phyloP scores from a whole-genome alignment of 2,329 filamentous ascomycete species.

The Clarireedia paspali region DNA sequence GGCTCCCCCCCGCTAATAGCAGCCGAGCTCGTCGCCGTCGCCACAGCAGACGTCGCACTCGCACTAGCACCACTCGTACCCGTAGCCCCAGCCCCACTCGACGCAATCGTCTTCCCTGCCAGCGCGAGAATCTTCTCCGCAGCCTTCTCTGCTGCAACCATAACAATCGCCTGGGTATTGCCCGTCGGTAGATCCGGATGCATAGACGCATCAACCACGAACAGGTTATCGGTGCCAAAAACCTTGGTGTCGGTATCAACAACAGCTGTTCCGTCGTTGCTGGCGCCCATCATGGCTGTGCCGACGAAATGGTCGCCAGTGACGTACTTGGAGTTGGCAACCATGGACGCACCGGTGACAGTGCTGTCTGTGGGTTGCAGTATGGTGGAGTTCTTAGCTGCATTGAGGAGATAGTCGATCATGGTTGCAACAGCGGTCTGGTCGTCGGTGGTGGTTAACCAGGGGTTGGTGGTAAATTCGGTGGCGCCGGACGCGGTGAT shows the following conservation, averaged over 20 bases:
- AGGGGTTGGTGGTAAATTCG: conserved; percentile 34
- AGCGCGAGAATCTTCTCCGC: conserved; percentile 43
- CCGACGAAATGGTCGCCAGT: conserved; percentile 11
- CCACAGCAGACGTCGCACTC: neutral
- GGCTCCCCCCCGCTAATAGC: neutral
- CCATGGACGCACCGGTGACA: neutral
- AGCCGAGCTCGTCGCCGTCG: neutral
- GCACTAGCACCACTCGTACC: neutral
- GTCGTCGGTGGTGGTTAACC: conserved; percentile 53
- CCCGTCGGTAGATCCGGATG: conserved; percentile 61
- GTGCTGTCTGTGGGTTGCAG: conserved; percentile 26
- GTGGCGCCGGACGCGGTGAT: conserved; percentile 36
- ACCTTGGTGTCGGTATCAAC: conserved; percentile 56
- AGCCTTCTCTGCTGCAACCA: conserved; percentile 58
- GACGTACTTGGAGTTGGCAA: neutral
- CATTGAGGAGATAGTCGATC: conserved; percentile 41
- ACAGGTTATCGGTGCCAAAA: conserved; percentile 59
- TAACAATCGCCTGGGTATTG: conserved; percentile 59
- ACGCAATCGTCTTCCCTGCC: conserved; percentile 1
- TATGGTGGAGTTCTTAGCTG: conserved; percentile 46
- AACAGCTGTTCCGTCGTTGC: conserved; percentile 49
- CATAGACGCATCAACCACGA: conserved; percentile 59
- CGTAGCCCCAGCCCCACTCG: neutral
- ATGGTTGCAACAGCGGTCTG: conserved; percentile 44
- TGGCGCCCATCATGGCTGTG: conserved; percentile 35